A percentile compares a stretch with the other conserved stretches of the same genome.
Evolutionary conservation across 2,329 filamentous ascomycete genomes (phyloP).

Genomic region (Lachnellula suecica): DNA sequence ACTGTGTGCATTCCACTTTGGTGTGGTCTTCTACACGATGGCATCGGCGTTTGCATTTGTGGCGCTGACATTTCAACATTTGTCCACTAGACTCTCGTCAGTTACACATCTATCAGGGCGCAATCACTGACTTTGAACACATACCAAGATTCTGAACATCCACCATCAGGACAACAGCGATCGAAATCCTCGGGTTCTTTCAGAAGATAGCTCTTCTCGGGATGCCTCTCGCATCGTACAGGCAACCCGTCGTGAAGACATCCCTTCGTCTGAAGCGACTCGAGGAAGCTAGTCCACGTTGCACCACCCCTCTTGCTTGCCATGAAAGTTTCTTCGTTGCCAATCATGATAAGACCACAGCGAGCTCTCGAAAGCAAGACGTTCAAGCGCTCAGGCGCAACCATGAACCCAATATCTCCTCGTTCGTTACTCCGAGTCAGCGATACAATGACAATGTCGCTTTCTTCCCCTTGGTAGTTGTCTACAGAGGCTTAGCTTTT

Average conservation of each 20-base stretch:
- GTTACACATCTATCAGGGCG: no score
- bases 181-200: slow-evolving; percentile 57
- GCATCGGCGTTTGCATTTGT: no score
- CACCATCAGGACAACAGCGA: slow-evolving; percentile 64
- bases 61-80: no score
- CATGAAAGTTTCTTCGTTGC: slow-evolving; percentile 68
- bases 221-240: slow-evolving; percentile 60
- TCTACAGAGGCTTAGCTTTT: slow-evolving; percentile 43
- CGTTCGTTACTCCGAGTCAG: slow-evolving; percentile 64
- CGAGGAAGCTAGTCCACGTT: slow-evolving; percentile 59
- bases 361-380: slow-evolving; percentile 69
- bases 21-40: no score
- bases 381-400: slow-evolving; percentile 64
- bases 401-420: slow-evolving; percentile 71
- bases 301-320: slow-evolving; percentile 57
- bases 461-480: slow-evolving; percentile 79
- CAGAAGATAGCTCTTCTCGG: slow-evolving; percentile 47
- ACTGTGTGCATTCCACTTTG: no score
- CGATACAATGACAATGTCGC: slow-evolving; percentile 68
- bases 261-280: slow-evolving; percentile 48
- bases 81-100: no score
- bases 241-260: slow-evolving; percentile 61
- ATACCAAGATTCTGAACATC: slow-evolving; percentile 66
- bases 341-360: slow-evolving; percentile 65
- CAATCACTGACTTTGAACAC: slow-evolving; percentile 34